Evolutionary conservation across 805 yeast genomes (phyloP).

Genomic region (Ogataea salicorniae): DNA sequence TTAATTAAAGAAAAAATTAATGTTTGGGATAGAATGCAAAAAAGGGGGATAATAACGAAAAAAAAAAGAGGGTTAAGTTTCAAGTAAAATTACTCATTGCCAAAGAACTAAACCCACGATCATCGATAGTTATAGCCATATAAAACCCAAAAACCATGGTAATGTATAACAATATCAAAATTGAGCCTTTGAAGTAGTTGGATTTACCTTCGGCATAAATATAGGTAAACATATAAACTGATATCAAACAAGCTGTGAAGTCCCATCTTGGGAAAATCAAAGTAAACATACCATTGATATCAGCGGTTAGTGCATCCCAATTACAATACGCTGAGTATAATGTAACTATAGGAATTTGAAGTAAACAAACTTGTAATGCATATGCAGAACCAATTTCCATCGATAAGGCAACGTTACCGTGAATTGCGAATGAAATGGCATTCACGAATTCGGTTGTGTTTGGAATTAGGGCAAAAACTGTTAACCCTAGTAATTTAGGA

Average conservation of each 20-base stretch:
- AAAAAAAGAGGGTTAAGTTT: not conserved
- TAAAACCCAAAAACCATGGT: slow-evolving; percentile 80
- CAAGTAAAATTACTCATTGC: not conserved
- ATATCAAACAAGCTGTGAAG: slow-evolving; percentile 73
- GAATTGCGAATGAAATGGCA: slow-evolving; percentile 93
- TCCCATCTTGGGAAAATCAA: slow-evolving; percentile 96
- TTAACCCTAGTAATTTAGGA: slow-evolving; percentile 88
- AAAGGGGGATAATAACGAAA: not conserved
- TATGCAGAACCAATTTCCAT: slow-evolving; percentile 99
- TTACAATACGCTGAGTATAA: slow-evolving; percentile 57
- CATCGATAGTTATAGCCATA: slow-evolving; percentile 44
- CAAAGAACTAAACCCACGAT: slow-evolving; percentile 10
- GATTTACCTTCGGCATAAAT: slow-evolving; percentile 96
- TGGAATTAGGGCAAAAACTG: slow-evolving; percentile 93
- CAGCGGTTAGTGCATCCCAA: slow-evolving; percentile 27
- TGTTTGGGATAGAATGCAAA: not conserved
- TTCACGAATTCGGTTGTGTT: slow-evolving; percentile 95
- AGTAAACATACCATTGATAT: slow-evolving; percentile 54
- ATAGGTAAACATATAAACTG: slow-evolving; percentile 87
- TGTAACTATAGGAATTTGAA: slow-evolving; percentile 90
- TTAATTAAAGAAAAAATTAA: not conserved
- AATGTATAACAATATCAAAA: slow-evolving; percentile 70
- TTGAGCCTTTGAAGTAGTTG: slow-evolving; percentile 92
- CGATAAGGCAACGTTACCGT: slow-evolving; percentile 92
- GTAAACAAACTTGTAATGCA: slow-evolving; percentile 88